These are phyloP conservation scores for Macadamia tetraphylla DNA, from an alignment of 164 flowering plant species.

Conservation along the genomic window DNA sequence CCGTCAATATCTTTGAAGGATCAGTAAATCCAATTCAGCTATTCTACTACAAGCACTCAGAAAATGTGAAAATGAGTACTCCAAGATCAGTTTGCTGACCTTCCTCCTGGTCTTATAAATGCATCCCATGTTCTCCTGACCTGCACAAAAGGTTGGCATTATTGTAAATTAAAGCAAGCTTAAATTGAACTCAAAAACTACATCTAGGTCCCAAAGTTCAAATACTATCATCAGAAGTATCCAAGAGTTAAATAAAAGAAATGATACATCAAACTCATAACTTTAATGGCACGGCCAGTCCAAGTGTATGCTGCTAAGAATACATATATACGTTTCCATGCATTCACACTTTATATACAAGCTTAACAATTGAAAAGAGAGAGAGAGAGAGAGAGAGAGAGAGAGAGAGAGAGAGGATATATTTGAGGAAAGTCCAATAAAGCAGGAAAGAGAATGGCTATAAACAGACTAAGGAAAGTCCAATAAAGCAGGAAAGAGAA, in stretches of 20 bases:
- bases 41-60: not conserved
- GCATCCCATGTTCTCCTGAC: slow-evolving; percentile 96
- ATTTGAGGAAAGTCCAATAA: not conserved
- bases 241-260: not conserved
- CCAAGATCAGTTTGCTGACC: slow-evolving; percentile 32
- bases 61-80: not conserved
- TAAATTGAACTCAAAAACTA: not conserved
- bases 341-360: not conserved
- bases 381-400: no score
- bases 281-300: not conserved
- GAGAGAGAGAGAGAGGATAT: no score
- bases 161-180: slow-evolving; percentile 3
- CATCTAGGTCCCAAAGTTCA: not conserved
- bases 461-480: no score
- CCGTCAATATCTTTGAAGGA: not conserved
- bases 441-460: no score
- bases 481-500: no score
- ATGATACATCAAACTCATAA: no score
- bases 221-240: not conserved
- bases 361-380: no score
- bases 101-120: slow-evolving; percentile 88
- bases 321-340: no score
- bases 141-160: slow-evolving; percentile 36
- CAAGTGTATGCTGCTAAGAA: not conserved
- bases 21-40: not conserved